Percentiles rank a stretch among this genome's conserved stretches.
Evolutionary conservation across 768 basidiomycete species (phyloP).

Genomic region (Lactarius pseudohatsudake): DNA sequence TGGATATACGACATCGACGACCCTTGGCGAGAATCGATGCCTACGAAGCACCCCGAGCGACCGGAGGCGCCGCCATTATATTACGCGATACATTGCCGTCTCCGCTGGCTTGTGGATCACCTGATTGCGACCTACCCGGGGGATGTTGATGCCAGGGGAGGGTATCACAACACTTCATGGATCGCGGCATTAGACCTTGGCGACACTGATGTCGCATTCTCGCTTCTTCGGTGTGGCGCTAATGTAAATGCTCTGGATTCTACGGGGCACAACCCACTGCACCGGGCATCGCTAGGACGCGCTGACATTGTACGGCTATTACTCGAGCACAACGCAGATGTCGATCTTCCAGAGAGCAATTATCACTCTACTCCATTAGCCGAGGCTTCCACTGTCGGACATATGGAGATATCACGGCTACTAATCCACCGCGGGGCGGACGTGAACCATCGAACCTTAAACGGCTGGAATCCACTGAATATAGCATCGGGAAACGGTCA

Average conservation of each 20-base stretch:
- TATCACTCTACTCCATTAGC: too few relatives aligned
- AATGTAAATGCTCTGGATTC: not conserved
- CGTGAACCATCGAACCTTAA: too few relatives aligned
- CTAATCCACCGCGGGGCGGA: too few relatives aligned
- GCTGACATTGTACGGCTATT: not conserved
- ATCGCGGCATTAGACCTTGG: not conserved
- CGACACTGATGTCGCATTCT: not conserved
- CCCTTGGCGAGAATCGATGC: not conserved
- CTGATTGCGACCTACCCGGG: not conserved
- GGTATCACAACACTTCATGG: not conserved
- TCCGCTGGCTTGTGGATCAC: not conserved
- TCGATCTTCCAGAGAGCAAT: not conserved
- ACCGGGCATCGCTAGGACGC: not conserved
- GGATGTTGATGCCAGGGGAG: not conserved
- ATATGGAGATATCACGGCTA: too few relatives aligned
- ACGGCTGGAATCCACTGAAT: too few relatives aligned
- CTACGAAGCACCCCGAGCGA: not conserved
- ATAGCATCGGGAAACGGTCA: too few relatives aligned
- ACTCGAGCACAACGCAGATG: conserved; percentile 7
- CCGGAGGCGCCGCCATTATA: conserved; percentile 3
- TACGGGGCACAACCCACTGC: not conserved
- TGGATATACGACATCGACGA: conserved; percentile 9
- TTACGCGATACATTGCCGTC: not conserved
- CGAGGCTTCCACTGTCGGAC: too few relatives aligned
- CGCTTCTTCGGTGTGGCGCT: not conserved